These are phyloP conservation scores for Aspergillus carbonarius DNA, from an alignment of 2,329 filamentous ascomycete genomes.

Conservation along the genomic window DNA sequence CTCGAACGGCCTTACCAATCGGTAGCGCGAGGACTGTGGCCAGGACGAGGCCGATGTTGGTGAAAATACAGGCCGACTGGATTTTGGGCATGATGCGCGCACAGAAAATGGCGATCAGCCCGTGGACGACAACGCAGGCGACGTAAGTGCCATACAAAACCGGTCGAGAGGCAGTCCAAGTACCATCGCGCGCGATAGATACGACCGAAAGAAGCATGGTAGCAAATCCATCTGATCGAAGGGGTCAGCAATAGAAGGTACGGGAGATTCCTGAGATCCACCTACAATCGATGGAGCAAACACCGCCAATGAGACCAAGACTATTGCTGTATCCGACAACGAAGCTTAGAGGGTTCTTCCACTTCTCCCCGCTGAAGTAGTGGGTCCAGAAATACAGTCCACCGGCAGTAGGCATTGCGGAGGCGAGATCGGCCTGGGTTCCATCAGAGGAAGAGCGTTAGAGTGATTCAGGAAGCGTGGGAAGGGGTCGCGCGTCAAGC, in stretches of 20 bases:
- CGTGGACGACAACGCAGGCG: slow-evolving; percentile 54
- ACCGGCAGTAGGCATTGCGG: slow-evolving; percentile 58
- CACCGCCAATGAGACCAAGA: slow-evolving; percentile 57
- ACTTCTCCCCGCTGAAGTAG: slow-evolving; percentile 56
- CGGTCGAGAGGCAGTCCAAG: slow-evolving; percentile 56
- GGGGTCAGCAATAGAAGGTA: background rate
- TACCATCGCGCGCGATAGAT: slow-evolving; percentile 56
- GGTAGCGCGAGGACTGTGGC: slow-evolving; percentile 58
- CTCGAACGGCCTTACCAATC: slow-evolving; percentile 43
- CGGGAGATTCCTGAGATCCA: background rate
- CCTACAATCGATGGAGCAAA: slow-evolving; percentile 61
- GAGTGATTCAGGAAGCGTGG: background rate
- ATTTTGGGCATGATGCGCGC: slow-evolving; percentile 60
- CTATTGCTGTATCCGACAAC: slow-evolving; percentile 63
- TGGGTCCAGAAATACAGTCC: slow-evolving; percentile 62
- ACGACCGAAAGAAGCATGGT: slow-evolving; percentile 52
- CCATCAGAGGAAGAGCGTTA: background rate
- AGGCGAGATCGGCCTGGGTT: slow-evolving; percentile 49
- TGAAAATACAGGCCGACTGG: slow-evolving; percentile 55
- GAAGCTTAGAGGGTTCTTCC: slow-evolving; percentile 58
- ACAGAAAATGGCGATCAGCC: slow-evolving; percentile 53
- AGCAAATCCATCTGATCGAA: slow-evolving; percentile 18
- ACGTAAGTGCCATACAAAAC: slow-evolving; percentile 59
- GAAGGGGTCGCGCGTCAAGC: slow-evolving; percentile 26
- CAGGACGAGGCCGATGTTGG: slow-evolving; percentile 55